Conservation (phyloP, 2,329 filamentous ascomycete genomes). For the Colletotrichum euphorbiae region DNA sequence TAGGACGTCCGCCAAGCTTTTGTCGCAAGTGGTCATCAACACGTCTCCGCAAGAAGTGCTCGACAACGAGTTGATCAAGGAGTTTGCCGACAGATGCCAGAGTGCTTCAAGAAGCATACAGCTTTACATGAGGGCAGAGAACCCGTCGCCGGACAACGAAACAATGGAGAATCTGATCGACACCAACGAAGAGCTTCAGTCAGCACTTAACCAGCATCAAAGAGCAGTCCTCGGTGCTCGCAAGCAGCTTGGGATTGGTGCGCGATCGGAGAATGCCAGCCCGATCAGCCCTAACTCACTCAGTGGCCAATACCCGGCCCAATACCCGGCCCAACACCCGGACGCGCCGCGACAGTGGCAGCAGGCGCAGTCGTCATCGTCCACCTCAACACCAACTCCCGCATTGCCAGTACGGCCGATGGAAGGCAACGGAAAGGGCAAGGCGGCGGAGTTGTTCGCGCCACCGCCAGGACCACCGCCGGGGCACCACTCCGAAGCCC, state of each 20-base stretch:
- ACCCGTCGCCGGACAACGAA: conserved; percentile 88
- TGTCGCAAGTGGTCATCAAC: conserved; percentile 91
- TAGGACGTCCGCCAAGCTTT: conserved; percentile 86
- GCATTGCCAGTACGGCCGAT: conserved; percentile 25
- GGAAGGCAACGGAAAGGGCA: conserved; percentile 45
- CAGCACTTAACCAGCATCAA: conserved; percentile 86
- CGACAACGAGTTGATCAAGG: conserved; percentile 87
- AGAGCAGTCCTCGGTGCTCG: conserved; percentile 76
- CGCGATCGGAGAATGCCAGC: conserved; percentile 45
- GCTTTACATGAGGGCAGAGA: conserved; percentile 82
- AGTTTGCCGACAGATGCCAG: conserved; percentile 89
- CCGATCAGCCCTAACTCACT: conserved; percentile 40
- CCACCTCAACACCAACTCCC: conserved; percentile 34
- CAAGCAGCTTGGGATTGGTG: conserved; percentile 62
- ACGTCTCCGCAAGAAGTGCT: conserved; percentile 82
- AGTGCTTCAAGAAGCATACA: conserved; percentile 86
- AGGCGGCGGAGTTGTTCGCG: conserved; percentile 41
- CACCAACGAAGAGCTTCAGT: conserved; percentile 90
- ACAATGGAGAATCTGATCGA: conserved; percentile 95
- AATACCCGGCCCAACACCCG: conserved; percentile 32
- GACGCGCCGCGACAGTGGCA: conserved; percentile 32
- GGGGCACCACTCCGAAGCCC: conserved; percentile 50
- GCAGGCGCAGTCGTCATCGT: conserved; percentile 42
- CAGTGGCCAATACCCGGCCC: conserved; percentile 43
- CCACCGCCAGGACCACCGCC: conserved; percentile 37